Conservation (phyloP, 192 early-diverging fungal genomes). For the Funneliformis geosporum region DNA sequence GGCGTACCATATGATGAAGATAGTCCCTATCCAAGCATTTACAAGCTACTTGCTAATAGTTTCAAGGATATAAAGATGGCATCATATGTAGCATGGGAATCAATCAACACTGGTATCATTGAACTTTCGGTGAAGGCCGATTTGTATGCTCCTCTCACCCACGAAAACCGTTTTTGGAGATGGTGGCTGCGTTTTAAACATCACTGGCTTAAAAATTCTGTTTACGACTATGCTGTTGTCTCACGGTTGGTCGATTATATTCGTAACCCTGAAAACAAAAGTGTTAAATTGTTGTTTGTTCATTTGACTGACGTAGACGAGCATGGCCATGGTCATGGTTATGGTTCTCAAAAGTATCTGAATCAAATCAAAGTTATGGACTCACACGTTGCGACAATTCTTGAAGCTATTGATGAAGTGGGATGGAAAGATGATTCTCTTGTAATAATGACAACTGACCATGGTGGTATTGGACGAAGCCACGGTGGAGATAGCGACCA, state of each 20-base stretch:
- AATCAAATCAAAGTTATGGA: conserved; percentile 28
- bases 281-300: conserved; percentile 23
- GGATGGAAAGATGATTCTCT: conserved; percentile 18
- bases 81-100: conserved; percentile 21
- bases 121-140: conserved; percentile 9
- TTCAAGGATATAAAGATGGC: conserved; percentile 9
- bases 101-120: conserved; percentile 31
- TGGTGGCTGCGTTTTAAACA: conserved; percentile 7
- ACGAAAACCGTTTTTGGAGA: not conserved
- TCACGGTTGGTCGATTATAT: conserved; percentile 4
- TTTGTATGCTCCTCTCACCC: not conserved
- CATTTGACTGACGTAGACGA: conserved; percentile 25
- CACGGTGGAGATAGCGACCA: conserved; percentile 21
- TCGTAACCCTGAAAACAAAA: not conserved
- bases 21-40: conserved; percentile 27
- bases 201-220: not conserved
- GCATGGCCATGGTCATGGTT: conserved; percentile 5
- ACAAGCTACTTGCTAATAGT: conserved; percentile 16
- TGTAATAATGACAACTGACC: conserved; percentile 30
- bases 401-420: conserved; percentile 2
- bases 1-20: conserved; percentile 17
- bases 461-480: conserved; percentile 9
- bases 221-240: conserved; percentile 10
- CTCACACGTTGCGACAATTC: not conserved
- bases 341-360: conserved; percentile 10